Evolutionary conservation across 2,329 filamentous ascomycete genomes (phyloP), one percentile per base, ranked within the genome.

Genomic region (Paraphoma chrysanthemicola): DNA sequence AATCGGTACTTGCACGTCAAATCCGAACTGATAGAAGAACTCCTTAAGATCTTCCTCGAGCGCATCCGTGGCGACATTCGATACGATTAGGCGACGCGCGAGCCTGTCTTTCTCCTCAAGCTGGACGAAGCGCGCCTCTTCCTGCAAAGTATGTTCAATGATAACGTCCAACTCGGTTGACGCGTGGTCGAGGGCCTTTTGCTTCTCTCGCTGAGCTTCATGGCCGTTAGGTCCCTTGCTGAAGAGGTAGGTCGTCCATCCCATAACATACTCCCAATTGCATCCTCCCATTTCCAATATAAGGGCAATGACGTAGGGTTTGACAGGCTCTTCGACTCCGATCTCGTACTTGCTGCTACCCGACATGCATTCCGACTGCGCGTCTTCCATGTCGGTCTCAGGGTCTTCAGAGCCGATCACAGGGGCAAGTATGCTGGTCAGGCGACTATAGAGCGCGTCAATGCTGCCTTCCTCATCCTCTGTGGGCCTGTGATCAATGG

Each of bases 51-150:
- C 67, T 8, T 66, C 48, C 30, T 48, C 48, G 3, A 59, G 60
- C 10, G 64, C 66, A 39, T 52, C 62, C 4, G 67, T 67, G n/a
- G 72, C 70, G 17, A 75, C 55, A 17, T 72, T 71, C 6, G 62
- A 63, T 7, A 72, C 53, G 14, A 72, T 52, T 5, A 74, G 52
- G 12, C 65, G 62, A 16, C 51, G 29, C 6, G 54, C 50, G 0
- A 66, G 46, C 23, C 48, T 54, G 2, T 42, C 53, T 17, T 56
- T 52, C 18, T 68, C 59, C 44, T 64, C 59, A 1, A 44, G 44
- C 10, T 33, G 52, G 6, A 12, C 48, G 28, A 61, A 56, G 9
- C 30, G 43, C 28, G 56, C 41, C 16, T 68, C 59, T 4, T 60
- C 65, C 1, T 60, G 43, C 18, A 63, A 18, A 4, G 44, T 53